Percentiles rank a stretch among this genome's conserved stretches.
Conservation (phyloP, 2,329 filamentous ascomycete species). For the Fusarium oligoseptatum region DNA sequence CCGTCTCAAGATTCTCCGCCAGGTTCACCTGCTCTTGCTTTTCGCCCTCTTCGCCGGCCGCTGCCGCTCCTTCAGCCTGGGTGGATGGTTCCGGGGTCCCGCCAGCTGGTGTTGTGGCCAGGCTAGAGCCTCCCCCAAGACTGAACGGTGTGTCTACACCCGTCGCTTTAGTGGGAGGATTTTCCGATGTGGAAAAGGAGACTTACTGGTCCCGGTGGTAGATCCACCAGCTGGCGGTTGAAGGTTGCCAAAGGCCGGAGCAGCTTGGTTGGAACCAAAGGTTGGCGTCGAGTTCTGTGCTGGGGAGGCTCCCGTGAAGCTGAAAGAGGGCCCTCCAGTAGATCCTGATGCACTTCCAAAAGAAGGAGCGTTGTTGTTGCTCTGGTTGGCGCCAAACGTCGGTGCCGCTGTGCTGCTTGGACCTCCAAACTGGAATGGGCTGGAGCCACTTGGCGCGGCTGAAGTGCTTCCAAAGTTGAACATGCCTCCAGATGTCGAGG, state of each 20-base stretch:
- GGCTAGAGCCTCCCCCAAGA: conserved; percentile 70
- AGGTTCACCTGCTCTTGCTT: conserved; percentile 79
- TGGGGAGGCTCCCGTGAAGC: conserved; percentile 54
- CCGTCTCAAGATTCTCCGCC: conserved; percentile 75
- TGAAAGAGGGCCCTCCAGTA: conserved; percentile 53
- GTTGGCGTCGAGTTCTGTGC: conserved; percentile 47
- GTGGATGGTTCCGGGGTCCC: conserved; percentile 70
- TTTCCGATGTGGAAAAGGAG: conserved; percentile 57
- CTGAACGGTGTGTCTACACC: conserved; percentile 67
- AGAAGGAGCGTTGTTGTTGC: conserved; percentile 41
- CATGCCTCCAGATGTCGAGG: conserved; percentile 45
- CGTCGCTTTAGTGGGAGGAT: conserved; percentile 62
- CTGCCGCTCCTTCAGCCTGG: conserved; percentile 59
- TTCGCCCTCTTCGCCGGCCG: conserved; percentile 62
- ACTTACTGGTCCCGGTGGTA: conserved; percentile 63
- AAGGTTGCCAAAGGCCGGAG: conserved; percentile 55
- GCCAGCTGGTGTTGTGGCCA: conserved; percentile 70
- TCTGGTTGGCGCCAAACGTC: conserved; percentile 47
- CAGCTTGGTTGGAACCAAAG: conserved; percentile 53
- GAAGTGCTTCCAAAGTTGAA: conserved; percentile 56
- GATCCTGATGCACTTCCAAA: conserved; percentile 51
- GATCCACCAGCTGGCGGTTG: conserved; percentile 59
- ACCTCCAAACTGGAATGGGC: conserved; percentile 56
- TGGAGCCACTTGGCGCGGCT: conserved; percentile 45
- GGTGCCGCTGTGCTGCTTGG: conserved; percentile 40